Evolutionary conservation across 2,329 filamentous ascomycete species (phyloP).

Genomic region (Aspergillus fischeri): DNA sequence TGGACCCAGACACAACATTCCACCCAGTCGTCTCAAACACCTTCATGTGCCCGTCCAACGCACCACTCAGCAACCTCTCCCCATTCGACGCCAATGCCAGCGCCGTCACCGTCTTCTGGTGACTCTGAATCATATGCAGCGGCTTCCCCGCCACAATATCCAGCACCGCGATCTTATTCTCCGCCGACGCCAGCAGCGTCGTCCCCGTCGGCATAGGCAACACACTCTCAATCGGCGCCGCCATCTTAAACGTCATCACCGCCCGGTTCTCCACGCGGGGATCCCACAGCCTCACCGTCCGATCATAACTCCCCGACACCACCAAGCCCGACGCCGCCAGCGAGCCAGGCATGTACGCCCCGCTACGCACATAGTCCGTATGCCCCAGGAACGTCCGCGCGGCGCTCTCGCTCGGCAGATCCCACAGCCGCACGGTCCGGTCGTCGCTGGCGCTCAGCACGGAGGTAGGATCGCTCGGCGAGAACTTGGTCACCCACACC

Average conservation of each 20-base stretch:
- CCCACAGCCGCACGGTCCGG: slow-evolving; percentile 88
- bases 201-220: slow-evolving; percentile 82
- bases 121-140: slow-evolving; percentile 80
- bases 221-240: slow-evolving; percentile 83
- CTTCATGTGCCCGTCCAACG: slow-evolving; percentile 93
- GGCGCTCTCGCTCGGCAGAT: slow-evolving; percentile 75
- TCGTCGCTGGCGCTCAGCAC: slow-evolving; percentile 91
- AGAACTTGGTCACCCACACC: slow-evolving; percentile 88
- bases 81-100: slow-evolving; percentile 77
- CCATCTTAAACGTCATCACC: slow-evolving; percentile 93
- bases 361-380: slow-evolving; percentile 85
- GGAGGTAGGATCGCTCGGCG: slow-evolving; percentile 78
- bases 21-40: slow-evolving; percentile 90
- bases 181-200: slow-evolving; percentile 77
- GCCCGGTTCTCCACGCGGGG: slow-evolving; percentile 64
- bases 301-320: slow-evolving; percentile 89
- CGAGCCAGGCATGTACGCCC: slow-evolving; percentile 72
- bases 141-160: slow-evolving; percentile 90
- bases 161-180: slow-evolving; percentile 82
- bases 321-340: slow-evolving; percentile 64
- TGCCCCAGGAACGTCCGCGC: slow-evolving; percentile 79
- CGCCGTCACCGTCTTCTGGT: slow-evolving; percentile 95
- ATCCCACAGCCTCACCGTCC: slow-evolving; percentile 92
- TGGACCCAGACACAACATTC: slow-evolving; percentile 93
- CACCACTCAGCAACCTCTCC: slow-evolving; percentile 77